phyloP scores from a whole-genome alignment of 1,284 basidiomycete genomes.

The Rhodofomes roseus region DNA sequence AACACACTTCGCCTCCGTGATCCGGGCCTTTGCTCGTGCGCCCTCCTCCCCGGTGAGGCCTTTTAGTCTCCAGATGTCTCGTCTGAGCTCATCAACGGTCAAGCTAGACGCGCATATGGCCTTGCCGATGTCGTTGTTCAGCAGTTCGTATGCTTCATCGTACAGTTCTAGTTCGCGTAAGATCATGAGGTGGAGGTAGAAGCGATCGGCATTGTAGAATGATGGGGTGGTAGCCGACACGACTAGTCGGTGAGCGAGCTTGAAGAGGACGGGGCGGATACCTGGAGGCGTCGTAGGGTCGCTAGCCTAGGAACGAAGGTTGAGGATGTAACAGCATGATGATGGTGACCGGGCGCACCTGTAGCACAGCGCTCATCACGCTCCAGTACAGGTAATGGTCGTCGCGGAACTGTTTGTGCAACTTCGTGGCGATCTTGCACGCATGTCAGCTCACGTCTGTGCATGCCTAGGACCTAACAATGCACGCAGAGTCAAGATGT shows the following conservation, averaged over 20 bases:
- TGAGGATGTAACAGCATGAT: not conserved
- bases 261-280: conserved; percentile 66
- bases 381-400: conserved; percentile 84
- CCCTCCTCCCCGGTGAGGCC: conserved; percentile 59
- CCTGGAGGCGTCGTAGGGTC: conserved; percentile 53
- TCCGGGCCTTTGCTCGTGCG: conserved; percentile 48
- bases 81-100: conserved; percentile 67
- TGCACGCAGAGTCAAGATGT: not conserved
- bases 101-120: conserved; percentile 68
- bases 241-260: conserved; percentile 68
- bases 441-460: not conserved
- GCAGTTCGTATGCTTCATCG: conserved; percentile 68
- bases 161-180: conserved; percentile 64
- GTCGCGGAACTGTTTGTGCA: conserved; percentile 75
- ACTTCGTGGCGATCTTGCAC: conserved; percentile 62
- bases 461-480: not conserved
- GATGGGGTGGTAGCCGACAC: conserved; percentile 57
- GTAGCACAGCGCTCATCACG: conserved; percentile 75
- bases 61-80: conserved; percentile 60
- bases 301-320: conserved; percentile 45
- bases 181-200: conserved; percentile 70
- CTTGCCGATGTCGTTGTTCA: conserved; percentile 64
- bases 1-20: conserved; percentile 55
- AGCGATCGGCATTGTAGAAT: conserved; percentile 66
- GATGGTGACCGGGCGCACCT: conserved; percentile 39